Evolutionary conservation across 345 rosid species (phyloP), one percentile per base, ranked within the genome.

Genomic region (Eucalyptus globulus): DNA sequence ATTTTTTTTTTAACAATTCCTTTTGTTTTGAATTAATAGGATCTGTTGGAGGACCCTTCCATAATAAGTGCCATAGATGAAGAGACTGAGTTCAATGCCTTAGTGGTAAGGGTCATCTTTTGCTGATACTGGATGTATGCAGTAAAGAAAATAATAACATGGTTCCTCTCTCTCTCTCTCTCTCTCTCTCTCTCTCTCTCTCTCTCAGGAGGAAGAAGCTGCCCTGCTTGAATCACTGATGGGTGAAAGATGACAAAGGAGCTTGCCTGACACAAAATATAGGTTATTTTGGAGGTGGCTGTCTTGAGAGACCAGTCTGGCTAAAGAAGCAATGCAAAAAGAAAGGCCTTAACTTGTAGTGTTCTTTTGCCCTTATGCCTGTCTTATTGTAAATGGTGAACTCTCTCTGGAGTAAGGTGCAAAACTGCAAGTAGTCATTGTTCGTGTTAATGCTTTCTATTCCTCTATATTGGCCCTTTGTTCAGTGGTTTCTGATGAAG

Each of bases 21-120:
- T 34, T 29, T 27, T 60, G 45, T 47, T 19, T 54, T 83, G 24
- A 87, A 62, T 51, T 49, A 86, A 37, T 89, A 96, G 99, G 99
- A 96, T 90, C 95, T 97, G 29, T 86, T 96, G 95, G 98, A 96
- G 31, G 99, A 97, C 91, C 95, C 96, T 60, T 95, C 97, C 9
- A 93, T 94, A 72, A 90, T 92, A 89, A 93, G 96, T 34, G 97
- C 98, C 88, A 94, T 97, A 88, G 98, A 97, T 26, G 99, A 96
- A 93, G 98, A 96, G 93, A 97, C 97, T 1, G 99, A 97, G 91
- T 97, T 97, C 89, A 96, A 96, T 87, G 99, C 99, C 58, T 94
- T 97, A 89, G 99, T 96, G 98, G 99, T 97, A 95, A 8, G 95
- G 89, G 80, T 45, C 49, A 88, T 76, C 85, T 21, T 76, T 76